A percentile compares a stretch with the other conserved stretches of the same genome.
phyloP scores from a whole-genome alignment of 805 yeast genomes.

The Spathaspora arborariae region DNA sequence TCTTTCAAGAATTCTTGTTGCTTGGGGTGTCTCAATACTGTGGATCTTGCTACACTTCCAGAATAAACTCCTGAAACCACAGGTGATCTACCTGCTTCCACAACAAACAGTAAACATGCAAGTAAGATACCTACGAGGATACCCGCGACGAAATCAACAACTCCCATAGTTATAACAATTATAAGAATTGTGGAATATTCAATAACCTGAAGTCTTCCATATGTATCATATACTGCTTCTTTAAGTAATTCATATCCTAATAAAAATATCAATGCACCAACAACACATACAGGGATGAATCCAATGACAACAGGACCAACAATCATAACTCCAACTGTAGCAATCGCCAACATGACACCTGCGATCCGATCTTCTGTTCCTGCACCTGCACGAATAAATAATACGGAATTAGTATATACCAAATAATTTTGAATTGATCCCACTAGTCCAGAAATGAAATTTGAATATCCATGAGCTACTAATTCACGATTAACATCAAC shows the following conservation, averaged over 20 bases:
- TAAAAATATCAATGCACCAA: slow-evolving; percentile 85
- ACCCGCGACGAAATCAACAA: slow-evolving; percentile 91
- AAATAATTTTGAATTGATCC: slow-evolving; percentile 94
- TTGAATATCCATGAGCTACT: slow-evolving; percentile 92
- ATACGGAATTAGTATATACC: slow-evolving; percentile 89
- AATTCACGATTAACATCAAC: slow-evolving; percentile 90
- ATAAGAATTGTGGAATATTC: slow-evolving; percentile 83
- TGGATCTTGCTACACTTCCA: slow-evolving; percentile 86
- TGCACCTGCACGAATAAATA: slow-evolving; percentile 93
- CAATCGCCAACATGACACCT: slow-evolving; percentile 82
- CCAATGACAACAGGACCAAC: slow-evolving; percentile 93
- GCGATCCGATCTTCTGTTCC: slow-evolving; percentile 91
- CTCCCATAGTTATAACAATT: slow-evolving; percentile 93
- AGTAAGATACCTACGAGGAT: slow-evolving; percentile 84
- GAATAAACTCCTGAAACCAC: slow-evolving; percentile 79
- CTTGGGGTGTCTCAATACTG: slow-evolving; percentile 85
- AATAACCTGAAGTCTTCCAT: slow-evolving; percentile 65
- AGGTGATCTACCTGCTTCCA: slow-evolving; percentile 81
- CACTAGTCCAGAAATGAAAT: slow-evolving; percentile 72
- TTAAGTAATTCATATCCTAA: slow-evolving; percentile 86
- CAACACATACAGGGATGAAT: slow-evolving; percentile 92
- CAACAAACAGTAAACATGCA: slow-evolving; percentile 94
- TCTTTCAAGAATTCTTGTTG: slow-evolving; percentile 81
- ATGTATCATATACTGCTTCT: slow-evolving; percentile 84
- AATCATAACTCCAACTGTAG: slow-evolving; percentile 77